Conservation (phyloP, 306 rosid species). For the Abrus pulchellus region DNA sequence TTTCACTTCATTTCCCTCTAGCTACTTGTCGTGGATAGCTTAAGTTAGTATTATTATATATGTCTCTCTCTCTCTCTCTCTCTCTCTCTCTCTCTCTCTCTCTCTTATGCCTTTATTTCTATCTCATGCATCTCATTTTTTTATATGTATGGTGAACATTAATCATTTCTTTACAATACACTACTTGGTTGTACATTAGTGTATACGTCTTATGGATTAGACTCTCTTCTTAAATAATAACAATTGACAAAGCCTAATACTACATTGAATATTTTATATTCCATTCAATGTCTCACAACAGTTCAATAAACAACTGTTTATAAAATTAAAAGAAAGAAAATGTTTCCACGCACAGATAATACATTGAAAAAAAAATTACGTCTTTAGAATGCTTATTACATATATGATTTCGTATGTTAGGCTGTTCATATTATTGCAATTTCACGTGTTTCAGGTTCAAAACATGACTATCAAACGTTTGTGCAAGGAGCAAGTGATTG, state of each 20-base stretch:
- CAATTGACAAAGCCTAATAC: too few relatives aligned
- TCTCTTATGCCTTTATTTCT: neutral
- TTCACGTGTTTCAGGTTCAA: slow-evolving; percentile 48
- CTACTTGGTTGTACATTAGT: too few relatives aligned
- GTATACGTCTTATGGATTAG: too few relatives aligned
- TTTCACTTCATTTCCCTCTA: neutral
- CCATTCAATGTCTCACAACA: neutral
- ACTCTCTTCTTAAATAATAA: too few relatives aligned
- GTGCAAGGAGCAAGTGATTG: slow-evolving; percentile 57
- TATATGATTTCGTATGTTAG: neutral
- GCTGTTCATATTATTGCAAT: neutral
- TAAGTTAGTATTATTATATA: neutral
- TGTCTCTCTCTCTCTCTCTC: neutral
- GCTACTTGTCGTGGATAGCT: neutral
- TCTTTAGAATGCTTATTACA: neutral
- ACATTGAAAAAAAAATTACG: neutral
- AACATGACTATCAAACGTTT: slow-evolving; percentile 50
- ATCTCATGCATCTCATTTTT: too few relatives aligned
- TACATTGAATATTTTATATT: neutral
- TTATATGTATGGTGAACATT: too few relatives aligned
- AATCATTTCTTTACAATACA: too few relatives aligned
- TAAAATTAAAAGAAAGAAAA: too few relatives aligned
- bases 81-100: neutral
- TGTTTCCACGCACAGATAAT: too few relatives aligned
- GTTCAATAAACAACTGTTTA: too few relatives aligned